A percentile compares a stretch with the other conserved stretches of the same genome.
phyloP scores from a whole-genome alignment of 805 yeast genomes.

The Groenewaldozyma salmanticensis region DNA sequence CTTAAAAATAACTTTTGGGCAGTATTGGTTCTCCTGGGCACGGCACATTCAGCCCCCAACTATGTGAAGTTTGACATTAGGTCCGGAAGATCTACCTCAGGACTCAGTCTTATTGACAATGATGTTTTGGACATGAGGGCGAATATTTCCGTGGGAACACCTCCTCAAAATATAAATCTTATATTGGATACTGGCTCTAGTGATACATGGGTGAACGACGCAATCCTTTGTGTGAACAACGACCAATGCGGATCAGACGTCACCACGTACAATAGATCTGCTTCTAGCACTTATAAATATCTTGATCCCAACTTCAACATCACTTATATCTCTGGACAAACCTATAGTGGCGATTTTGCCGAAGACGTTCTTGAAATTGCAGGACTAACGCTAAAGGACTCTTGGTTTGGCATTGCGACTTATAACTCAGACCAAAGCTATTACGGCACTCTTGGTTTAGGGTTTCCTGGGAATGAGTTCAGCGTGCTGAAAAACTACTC shows the following conservation, averaged over 20 bases:
- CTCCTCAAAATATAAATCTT: conserved; percentile 32
- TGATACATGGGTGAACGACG: conserved; percentile 36
- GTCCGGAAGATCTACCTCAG: neutral
- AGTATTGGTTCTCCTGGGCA: neutral
- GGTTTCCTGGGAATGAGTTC: conserved; percentile 22
- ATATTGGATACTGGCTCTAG: conserved; percentile 42
- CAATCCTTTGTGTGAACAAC: neutral
- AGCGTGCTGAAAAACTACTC: conserved; percentile 2
- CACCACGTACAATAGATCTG: conserved; percentile 4
- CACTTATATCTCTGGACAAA: conserved; percentile 10
- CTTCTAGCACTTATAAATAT: conserved; percentile 6
- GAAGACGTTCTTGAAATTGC: conserved; percentile 38
- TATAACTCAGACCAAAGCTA: conserved; percentile 37
- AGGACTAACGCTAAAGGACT: conserved; percentile 28
- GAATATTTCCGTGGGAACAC: conserved; percentile 32
- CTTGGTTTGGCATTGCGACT: conserved; percentile 70
- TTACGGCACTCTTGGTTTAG: conserved; percentile 38
- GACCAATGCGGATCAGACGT: conserved; percentile 4
- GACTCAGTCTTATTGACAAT: conserved; percentile 2
- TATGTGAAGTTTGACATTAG: conserved; percentile 1
- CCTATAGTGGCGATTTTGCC: conserved; percentile 40
- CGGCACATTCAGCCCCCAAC: neutral
- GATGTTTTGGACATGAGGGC: conserved; percentile 10
- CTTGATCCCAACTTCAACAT: conserved; percentile 12
- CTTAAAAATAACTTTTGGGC: neutral